Evolutionary conservation across 176 grass and related monocot genomes (phyloP).

Genomic region (Dendrocalamus sinicus): DNA sequence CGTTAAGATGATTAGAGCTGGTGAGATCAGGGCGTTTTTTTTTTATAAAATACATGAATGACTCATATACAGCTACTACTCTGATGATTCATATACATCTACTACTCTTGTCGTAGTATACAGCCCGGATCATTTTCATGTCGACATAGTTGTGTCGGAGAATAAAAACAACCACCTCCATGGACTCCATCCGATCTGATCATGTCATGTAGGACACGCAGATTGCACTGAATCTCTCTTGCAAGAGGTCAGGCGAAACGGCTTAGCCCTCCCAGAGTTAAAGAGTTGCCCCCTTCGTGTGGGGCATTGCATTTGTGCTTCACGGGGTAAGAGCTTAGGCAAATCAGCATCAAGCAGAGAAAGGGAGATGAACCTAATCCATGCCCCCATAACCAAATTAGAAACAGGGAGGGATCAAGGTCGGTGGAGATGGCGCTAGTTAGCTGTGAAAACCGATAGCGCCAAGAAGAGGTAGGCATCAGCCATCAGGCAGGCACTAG

Average conservation of each 20-base stretch:
- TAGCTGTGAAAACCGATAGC: constrained; percentile 46
- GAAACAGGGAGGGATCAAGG: constrained; percentile 32
- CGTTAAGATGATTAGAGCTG: constrained; percentile 31
- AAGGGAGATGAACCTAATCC: constrained; percentile 40
- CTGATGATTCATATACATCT: constrained; percentile 40
- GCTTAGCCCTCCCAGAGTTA: background rate
- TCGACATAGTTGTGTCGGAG: constrained; percentile 7
- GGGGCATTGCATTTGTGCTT: constrained; percentile 14
- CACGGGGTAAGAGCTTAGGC: constrained; percentile 12
- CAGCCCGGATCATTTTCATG: constrained; percentile 16
- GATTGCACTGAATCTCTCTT: background rate
- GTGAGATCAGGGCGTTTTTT: constrained; percentile 38
- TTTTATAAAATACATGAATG: background rate
- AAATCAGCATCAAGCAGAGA: constrained; percentile 18
- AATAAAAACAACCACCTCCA: constrained; percentile 8
- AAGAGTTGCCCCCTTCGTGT: background rate
- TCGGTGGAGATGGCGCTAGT: constrained; percentile 46
- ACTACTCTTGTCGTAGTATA: constrained; percentile 18
- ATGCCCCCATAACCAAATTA: background rate
- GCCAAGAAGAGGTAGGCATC: constrained; percentile 47
- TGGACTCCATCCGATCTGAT: background rate
- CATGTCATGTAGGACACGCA: background rate
- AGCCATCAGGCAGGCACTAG: constrained; percentile 11
- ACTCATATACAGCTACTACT: constrained; percentile 41
- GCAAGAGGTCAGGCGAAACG: background rate